A percentile compares a stretch with the other conserved stretches of the same genome.
These are phyloP conservation scores for Ustilago trichophora DNA, from an alignment of 1,284 basidiomycete species.

Conservation along the genomic window DNA sequence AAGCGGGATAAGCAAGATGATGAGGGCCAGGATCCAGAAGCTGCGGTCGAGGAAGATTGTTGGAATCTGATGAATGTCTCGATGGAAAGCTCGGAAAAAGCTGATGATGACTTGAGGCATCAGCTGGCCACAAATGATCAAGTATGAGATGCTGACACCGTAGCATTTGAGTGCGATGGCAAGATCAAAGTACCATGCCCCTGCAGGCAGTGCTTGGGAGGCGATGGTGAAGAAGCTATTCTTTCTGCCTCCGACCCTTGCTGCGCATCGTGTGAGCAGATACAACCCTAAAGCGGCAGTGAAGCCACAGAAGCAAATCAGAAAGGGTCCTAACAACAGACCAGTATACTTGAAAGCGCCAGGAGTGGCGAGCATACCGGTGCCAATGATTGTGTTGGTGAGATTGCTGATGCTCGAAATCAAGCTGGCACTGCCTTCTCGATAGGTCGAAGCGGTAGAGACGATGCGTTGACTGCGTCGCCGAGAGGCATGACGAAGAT, in stretches of 20 bases:
- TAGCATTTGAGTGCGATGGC: conserved; percentile 81
- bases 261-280: conserved; percentile 85
- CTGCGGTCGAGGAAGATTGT: conserved; percentile 73
- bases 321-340: conserved; percentile 77
- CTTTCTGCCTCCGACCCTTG: conserved; percentile 71
- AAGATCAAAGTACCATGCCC: conserved; percentile 85
- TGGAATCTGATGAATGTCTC: conserved; percentile 48
- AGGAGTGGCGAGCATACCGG: conserved; percentile 65
- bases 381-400: conserved; percentile 66
- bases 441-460: conserved; percentile 35
- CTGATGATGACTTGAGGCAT: conserved; percentile 92
- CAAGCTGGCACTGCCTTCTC: conserved; percentile 35
- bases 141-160: conserved; percentile 90
- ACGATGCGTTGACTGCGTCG: conserved; percentile 18
- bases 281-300: conserved; percentile 88
- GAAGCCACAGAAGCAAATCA: conserved; percentile 84
- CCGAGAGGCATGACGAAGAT: background rate
- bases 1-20: conserved; percentile 84
- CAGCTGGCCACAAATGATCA: conserved; percentile 69
- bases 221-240: conserved; percentile 57
- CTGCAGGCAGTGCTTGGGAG: conserved; percentile 70
- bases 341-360: conserved; percentile 68
- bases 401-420: conserved; percentile 64
- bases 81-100: conserved; percentile 69
- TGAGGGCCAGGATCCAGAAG: conserved; percentile 83